Conservation (phyloP, 352 stramenopile species). For the Blastocystis sp. region DNA sequence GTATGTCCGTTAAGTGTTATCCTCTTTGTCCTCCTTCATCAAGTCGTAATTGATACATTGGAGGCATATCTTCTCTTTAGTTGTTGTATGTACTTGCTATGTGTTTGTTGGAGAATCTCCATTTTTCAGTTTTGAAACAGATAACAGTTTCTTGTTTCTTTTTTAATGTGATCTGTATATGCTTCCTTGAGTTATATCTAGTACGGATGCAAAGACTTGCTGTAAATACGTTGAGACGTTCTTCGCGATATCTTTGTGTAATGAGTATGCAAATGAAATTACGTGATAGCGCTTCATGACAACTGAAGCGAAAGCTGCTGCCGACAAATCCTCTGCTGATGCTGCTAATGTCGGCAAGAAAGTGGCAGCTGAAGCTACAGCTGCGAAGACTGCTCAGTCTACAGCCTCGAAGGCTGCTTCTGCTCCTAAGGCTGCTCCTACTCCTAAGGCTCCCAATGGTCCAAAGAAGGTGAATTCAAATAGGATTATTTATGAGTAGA, state of each 20-base stretch:
- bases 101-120: neutral
- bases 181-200: neutral
- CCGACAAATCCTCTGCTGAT: neutral
- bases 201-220: constrained; percentile 38
- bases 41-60: neutral
- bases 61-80: neutral
- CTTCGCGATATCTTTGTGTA: constrained; percentile 11
- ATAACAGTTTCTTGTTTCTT: neutral
- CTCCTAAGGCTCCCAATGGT: neutral
- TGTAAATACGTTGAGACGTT: neutral
- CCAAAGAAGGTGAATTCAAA: neutral
- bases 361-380: neutral
- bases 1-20: neutral
- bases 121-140: neutral
- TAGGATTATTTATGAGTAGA: neutral
- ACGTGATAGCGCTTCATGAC: neutral
- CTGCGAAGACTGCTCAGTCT: neutral
- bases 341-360: neutral
- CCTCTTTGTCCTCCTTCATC: neutral
- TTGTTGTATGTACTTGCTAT: neutral
- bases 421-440: neutral
- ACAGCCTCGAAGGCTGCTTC: constrained; percentile 13
- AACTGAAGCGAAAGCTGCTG: constrained; percentile 18
- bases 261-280: neutral
- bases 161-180: neutral